Evolutionary conservation across 2,329 filamentous ascomycete species (phyloP).

Genomic region (Ophiostoma australiae): DNA sequence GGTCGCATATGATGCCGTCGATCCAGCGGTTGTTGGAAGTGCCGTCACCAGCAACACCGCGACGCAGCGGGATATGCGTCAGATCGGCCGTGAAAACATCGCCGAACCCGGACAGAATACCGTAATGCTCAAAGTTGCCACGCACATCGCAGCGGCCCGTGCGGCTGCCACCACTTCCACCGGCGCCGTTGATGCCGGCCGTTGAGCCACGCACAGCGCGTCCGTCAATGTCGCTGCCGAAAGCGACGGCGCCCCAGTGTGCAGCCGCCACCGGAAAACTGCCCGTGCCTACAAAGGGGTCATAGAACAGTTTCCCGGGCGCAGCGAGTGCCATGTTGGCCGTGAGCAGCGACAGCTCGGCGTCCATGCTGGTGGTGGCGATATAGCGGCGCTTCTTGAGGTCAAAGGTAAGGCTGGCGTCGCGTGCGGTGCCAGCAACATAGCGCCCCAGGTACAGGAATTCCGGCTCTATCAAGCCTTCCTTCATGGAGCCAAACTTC

Average conservation of each 20-base stretch:
- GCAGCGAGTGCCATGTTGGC: conserved; percentile 82
- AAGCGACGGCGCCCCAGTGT: conserved; percentile 77
- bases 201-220: conserved; percentile 73
- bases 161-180: conserved; percentile 25
- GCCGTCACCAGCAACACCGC: conserved; percentile 11
- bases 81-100: conserved; percentile 82
- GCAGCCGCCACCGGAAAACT: conserved; percentile 87
- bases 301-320: conserved; percentile 82
- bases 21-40: conserved; percentile 48
- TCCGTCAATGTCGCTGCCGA: conserved; percentile 91
- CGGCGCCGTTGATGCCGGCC: conserved; percentile 40
- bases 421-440: conserved; percentile 61
- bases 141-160: conserved; percentile 42
- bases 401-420: conserved; percentile 68
- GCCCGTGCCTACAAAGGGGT: conserved; percentile 93
- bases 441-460: conserved; percentile 67
- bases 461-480: conserved; percentile 50
- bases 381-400: conserved; percentile 93
- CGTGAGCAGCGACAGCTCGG: conserved; percentile 83
- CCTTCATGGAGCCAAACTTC: conserved; percentile 49
- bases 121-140: conserved; percentile 83
- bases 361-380: conserved; percentile 95
- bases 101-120: conserved; percentile 58
- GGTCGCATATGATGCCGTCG: conserved; percentile 91
- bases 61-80: conserved; percentile 73